Conservation (phyloP, 768 basidiomycete species). For the Rhizopogon rudus region DNA sequence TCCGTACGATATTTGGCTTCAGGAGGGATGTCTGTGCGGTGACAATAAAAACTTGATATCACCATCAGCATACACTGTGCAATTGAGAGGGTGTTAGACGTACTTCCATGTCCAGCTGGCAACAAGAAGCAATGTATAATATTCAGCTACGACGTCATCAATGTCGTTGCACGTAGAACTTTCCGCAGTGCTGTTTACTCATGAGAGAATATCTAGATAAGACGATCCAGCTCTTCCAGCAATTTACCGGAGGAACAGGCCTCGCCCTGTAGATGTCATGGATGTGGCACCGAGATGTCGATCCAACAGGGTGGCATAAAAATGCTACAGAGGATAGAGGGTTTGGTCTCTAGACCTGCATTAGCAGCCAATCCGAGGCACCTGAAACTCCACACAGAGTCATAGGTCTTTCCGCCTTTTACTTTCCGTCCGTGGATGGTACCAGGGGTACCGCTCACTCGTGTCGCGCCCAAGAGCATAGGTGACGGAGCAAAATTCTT, state of each 20-base stretch:
- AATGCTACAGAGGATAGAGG: background rate
- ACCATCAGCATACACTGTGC: background rate
- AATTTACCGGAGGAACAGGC: conserved; percentile 60
- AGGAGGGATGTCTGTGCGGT: conserved; percentile 56
- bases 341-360: too few relatives aligned
- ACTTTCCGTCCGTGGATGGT: too few relatives aligned
- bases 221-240: conserved; percentile 74
- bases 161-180: background rate
- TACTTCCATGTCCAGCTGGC: conserved; percentile 55
- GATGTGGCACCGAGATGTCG: background rate
- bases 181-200: conserved; percentile 18
- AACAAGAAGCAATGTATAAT: conserved; percentile 56
- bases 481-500: too few relatives aligned
- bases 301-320: background rate
- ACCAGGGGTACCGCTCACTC: too few relatives aligned
- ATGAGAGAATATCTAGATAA: conserved; percentile 63
- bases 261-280: conserved; percentile 13
- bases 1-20: conserved; percentile 53
- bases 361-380: too few relatives aligned
- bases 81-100: background rate
- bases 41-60: conserved; percentile 46
- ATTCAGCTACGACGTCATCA: conserved; percentile 41
- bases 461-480: too few relatives aligned
- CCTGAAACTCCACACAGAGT: too few relatives aligned
- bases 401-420: too few relatives aligned